These are phyloP conservation scores for Penicillium pancosmium DNA, from an alignment of 495 filamentous ascomycete species.

Conservation along the genomic window DNA sequence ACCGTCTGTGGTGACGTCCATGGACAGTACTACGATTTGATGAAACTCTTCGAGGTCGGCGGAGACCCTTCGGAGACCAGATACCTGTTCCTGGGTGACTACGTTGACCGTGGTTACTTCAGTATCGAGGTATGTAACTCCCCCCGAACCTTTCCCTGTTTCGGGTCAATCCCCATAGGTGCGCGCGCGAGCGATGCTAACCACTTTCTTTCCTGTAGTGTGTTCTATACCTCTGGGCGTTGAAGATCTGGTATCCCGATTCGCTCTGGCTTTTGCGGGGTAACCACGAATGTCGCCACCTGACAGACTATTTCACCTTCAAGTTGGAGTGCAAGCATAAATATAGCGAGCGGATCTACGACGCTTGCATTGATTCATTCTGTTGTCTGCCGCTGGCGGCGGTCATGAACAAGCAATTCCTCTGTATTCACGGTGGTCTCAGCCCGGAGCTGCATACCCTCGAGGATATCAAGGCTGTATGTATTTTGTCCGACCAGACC, in stretches of 20 bases:
- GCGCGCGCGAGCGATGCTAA: background rate
- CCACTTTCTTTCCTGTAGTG: conserved; percentile 54
- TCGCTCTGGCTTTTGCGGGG: conserved; percentile 95
- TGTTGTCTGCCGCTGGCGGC: conserved; percentile 92
- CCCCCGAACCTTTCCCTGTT: conserved; percentile 2
- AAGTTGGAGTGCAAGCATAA: conserved; percentile 99
- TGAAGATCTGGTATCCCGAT: conserved; percentile 99
- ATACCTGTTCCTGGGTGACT: conserved; percentile 97
- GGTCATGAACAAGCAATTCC: conserved; percentile 99
- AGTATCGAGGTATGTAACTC: conserved; percentile 77
- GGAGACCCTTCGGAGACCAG: conserved; percentile 94
- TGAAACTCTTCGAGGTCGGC: conserved; percentile 99
- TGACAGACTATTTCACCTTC: conserved; percentile 99
- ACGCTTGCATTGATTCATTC: conserved; percentile 98
- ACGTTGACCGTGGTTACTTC: conserved; percentile 97
- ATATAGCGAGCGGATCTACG: conserved; percentile 94
- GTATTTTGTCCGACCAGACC: conserved; percentile 29
- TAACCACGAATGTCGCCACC: conserved; percentile 97
- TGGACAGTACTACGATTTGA: conserved; percentile 97
- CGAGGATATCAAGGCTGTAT: conserved; percentile 85
- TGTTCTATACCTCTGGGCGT: conserved; percentile 93
- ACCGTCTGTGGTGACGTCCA: conserved; percentile 99
- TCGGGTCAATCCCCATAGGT: background rate
- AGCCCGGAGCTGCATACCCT: conserved; percentile 95
- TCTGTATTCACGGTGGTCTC: conserved; percentile 96